Base-by-base conservation (phyloP, 2,329 filamentous ascomycete species). In the Trichoderma atroviride region DNA sequence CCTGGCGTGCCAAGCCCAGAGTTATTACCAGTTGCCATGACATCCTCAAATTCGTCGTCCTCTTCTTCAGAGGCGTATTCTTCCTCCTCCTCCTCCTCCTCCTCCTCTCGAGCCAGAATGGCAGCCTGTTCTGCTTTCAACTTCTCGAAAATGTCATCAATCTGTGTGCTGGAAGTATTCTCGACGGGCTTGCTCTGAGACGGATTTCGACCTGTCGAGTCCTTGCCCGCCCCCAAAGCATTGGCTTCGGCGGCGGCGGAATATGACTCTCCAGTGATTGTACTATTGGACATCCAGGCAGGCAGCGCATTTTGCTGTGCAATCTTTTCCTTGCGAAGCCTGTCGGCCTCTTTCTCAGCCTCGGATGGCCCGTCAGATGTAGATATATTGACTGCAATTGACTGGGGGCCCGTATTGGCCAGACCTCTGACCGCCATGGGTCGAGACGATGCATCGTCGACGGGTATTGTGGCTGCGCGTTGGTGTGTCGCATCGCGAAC, bases 391-490 rank as follows among this genome's bases (percentile, higher is more conserved):
- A 93, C 88, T 19, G 87, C 86, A 73, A 93, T 90, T 59, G 88
- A 89, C 77, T 90, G 89, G 6, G 90, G 89, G 0, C 87, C 89
- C 10, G 86, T 88, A 72, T 90, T 89, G 14, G 86, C 84, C 72
- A 92, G 81, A 5, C 91, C 91, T 79, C 87, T 89, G 68, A 93
- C 91, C 27, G 90, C 89, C 53, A 89, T 90, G 1, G 90, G 91
- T 59, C 86, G 84, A 70, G 84, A 83, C 9, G 82, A 78, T 4
- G 81, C 79, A 33, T 81, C 76, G 64, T 89, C 87, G 11, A 91
- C 83, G 24, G 87, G 85, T 40, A 87, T 82, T 7, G 88, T 89
- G 61, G 83, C 82, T 22, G 85, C 86, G 5, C 87, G 88, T 72
- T 91, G 90, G 77, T 94, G 86, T 13, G 87, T 88, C 53, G 88